Evolutionary conservation across 495 filamentous ascomycete species (phyloP).

Genomic region (Penicillium subrubescens): DNA sequence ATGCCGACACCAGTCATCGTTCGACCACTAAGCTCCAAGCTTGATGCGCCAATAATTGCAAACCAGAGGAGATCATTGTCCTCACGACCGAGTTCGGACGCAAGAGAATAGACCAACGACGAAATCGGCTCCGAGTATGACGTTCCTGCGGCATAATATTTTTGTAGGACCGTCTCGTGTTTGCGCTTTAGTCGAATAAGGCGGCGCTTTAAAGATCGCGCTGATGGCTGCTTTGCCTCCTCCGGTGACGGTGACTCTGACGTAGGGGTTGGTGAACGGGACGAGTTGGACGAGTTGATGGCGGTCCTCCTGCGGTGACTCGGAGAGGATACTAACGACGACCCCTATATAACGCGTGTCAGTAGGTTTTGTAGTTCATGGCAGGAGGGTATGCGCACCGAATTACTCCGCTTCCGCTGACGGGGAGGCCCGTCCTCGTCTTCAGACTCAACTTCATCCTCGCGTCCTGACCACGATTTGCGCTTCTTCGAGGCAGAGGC

Average conservation of each 20-base stretch:
- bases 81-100: conserved; percentile 91
- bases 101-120: conserved; percentile 88
- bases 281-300: conserved; percentile 48
- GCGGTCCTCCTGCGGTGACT: conserved; percentile 40
- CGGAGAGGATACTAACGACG: conserved; percentile 53
- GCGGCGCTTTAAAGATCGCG: conserved; percentile 66
- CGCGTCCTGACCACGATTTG: conserved; percentile 79
- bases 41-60: conserved; percentile 87
- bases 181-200: conserved; percentile 74
- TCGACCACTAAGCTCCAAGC: conserved; percentile 87
- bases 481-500: conserved; percentile 62
- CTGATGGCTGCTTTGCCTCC: conserved; percentile 63
- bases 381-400: conserved; percentile 54
- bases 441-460: conserved; percentile 70
- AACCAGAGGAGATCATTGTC: conserved; percentile 97
- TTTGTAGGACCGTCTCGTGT: conserved; percentile 69
- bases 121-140: conserved; percentile 95
- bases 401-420: conserved; percentile 83
- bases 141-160: conserved; percentile 82
- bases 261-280: conserved; percentile 47
- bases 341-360: conserved; percentile 55
- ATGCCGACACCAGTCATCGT: conserved; percentile 79
- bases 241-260: conserved; percentile 58
- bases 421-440: conserved; percentile 68
- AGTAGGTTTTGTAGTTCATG: conserved; percentile 10